Percentiles rank a stretch among this genome's conserved stretches.
These are phyloP conservation scores for Microbotryum violaceum DNA, from an alignment of 1,284 basidiomycete species.

Conservation along the genomic window DNA sequence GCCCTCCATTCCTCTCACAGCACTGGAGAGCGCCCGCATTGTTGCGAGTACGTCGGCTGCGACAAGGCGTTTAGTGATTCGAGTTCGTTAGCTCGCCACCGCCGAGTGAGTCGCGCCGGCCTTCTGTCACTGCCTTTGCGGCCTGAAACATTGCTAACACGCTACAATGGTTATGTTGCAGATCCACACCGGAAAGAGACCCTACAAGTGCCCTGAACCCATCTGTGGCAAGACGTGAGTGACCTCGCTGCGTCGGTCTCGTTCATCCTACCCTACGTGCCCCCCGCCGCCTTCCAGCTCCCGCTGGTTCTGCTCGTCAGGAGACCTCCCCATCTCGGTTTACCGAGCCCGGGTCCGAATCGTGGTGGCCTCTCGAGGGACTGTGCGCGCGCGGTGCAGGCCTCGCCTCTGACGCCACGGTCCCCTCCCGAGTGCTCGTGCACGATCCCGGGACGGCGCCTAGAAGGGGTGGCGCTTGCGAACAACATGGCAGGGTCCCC, in stretches of 20 bases:
- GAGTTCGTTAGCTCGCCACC: conserved; percentile 32
- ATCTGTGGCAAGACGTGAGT: conserved; percentile 35
- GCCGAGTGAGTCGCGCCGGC: conserved; percentile 10
- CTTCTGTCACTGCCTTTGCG: not conserved
- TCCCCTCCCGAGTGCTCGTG: no score
- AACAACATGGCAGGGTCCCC: not conserved
- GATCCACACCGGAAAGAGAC: conserved; percentile 39
- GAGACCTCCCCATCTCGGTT: no score
- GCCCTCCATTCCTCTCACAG: conserved; percentile 3
- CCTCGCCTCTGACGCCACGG: no score
- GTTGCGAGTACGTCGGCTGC: conserved; percentile 44
- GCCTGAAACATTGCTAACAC: not conserved
- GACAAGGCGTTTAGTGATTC: conserved; percentile 50
- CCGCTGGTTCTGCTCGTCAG: no score
- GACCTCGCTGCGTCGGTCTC: not conserved
- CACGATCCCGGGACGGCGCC: no score
- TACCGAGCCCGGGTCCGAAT: no score
- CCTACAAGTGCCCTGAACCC: conserved; percentile 38
- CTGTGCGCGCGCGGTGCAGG: no score
- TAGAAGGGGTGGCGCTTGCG: not conserved
- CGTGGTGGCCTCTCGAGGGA: no score
- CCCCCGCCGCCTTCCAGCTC: no score
- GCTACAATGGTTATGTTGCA: not conserved
- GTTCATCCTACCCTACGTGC: no score
- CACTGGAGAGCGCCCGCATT: conserved; percentile 53